A percentile compares a stretch with the other conserved stretches of the same genome.
Conservation (phyloP, 148 eudicot genomes). For the Linanthus parryae region DNA sequence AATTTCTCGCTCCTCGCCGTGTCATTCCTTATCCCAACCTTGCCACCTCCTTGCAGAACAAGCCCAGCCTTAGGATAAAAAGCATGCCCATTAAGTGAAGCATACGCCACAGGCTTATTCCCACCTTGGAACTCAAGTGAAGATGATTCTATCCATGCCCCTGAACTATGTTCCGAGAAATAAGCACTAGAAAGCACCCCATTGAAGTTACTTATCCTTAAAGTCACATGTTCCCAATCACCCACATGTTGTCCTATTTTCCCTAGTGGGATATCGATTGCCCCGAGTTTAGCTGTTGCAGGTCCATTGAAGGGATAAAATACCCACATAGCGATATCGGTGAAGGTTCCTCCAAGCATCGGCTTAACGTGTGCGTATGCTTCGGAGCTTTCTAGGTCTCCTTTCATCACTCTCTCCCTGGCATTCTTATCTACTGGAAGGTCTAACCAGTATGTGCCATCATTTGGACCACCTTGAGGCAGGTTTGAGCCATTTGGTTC, state of each 20-base stretch:
- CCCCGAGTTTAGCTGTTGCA: conserved; percentile 25
- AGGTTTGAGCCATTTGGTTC: conserved; percentile 31
- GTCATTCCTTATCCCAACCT: conserved; percentile 33
- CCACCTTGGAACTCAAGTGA: conserved; percentile 19
- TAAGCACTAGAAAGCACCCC: conserved; percentile 22
- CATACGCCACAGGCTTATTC: conserved; percentile 24
- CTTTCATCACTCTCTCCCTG: conserved; percentile 19
- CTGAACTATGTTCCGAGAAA: conserved; percentile 30
- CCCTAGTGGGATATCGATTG: conserved; percentile 21
- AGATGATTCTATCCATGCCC: conserved; percentile 25
- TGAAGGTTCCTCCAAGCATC: conserved; percentile 27
- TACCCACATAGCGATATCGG: conserved; percentile 32
- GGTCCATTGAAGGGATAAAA: conserved; percentile 44
- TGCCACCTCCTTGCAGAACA: conserved; percentile 23
- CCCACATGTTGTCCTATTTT: conserved; percentile 33
- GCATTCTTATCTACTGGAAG: conserved; percentile 26
- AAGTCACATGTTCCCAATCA: conserved; percentile 40
- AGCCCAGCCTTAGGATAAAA: conserved; percentile 22
- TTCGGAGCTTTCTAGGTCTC: conserved; percentile 20
- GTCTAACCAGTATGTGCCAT: conserved; percentile 37
- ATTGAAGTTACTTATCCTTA: conserved; percentile 33
- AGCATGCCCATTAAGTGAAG: conserved; percentile 34
- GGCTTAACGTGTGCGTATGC: conserved; percentile 33
- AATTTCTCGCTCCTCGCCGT: conserved; percentile 16
- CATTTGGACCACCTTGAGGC: conserved; percentile 36